These are phyloP conservation scores for Coemansia sp. DNA, from an alignment of 192 early-diverging fungal genomes.

Conservation along the genomic window DNA sequence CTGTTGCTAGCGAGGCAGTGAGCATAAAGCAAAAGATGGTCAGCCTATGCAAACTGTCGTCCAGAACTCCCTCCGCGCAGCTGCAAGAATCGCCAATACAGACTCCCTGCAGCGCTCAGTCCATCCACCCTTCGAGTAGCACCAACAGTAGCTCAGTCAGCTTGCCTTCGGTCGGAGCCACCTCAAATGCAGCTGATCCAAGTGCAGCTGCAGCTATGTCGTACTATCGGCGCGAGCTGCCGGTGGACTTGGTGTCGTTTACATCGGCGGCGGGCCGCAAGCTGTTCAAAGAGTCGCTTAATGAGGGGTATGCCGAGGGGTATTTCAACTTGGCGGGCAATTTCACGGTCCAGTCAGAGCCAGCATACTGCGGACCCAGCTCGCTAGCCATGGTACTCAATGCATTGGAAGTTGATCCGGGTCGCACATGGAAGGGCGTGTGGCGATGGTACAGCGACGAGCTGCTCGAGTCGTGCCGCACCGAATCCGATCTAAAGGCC, in stretches of 20 bases:
- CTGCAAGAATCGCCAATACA: neutral
- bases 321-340: slow-evolving; percentile 88
- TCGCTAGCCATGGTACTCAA: slow-evolving; percentile 95
- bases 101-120: neutral
- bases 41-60: slow-evolving; percentile 21
- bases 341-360: slow-evolving; percentile 91
- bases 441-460: slow-evolving; percentile 91
- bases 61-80: neutral
- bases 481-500: slow-evolving; percentile 72
- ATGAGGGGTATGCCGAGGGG: slow-evolving; percentile 77
- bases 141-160: neutral
- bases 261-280: slow-evolving; percentile 76
- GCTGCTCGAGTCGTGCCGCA: slow-evolving; percentile 70
- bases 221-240: slow-evolving; percentile 70
- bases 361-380: slow-evolving; percentile 88
- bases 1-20: neutral
- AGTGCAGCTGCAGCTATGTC: slow-evolving; percentile 39
- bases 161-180: neutral
- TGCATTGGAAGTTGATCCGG: slow-evolving; percentile 88
- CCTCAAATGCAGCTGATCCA: neutral
- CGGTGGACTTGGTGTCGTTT: slow-evolving; percentile 71
- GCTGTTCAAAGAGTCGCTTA: slow-evolving; percentile 80
- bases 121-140: neutral
- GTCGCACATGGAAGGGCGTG: slow-evolving; percentile 88
- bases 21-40: slow-evolving; percentile 32